phyloP scores from a whole-genome alignment of 106 monocot species.

The Platanthera guangdongensis region DNA sequence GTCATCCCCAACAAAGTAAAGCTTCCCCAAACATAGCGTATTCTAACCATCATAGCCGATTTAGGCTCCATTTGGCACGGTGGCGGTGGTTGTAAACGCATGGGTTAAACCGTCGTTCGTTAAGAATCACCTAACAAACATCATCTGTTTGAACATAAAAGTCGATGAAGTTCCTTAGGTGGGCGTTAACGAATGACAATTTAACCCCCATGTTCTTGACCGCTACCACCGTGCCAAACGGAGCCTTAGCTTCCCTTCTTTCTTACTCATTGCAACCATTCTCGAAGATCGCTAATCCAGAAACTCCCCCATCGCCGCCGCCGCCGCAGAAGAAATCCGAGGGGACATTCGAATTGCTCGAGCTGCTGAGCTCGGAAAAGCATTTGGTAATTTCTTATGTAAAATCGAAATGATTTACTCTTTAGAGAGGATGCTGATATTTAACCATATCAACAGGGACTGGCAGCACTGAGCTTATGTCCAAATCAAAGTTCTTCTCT shows the following conservation, averaged over 20 bases:
- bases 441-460: not conserved
- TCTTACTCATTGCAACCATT: not conserved
- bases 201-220: no score
- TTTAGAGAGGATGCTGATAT: no score
- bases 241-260: not conserved
- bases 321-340: conserved; percentile 6
- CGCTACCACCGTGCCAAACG: no score
- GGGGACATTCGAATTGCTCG: conserved; percentile 1
- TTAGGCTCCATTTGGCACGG: not conserved
- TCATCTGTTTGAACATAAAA: no score
- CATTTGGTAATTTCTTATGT: conserved; percentile 11
- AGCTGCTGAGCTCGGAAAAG: not conserved
- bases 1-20: conserved; percentile 25
- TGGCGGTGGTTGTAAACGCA: no score
- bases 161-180: no score
- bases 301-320: conserved; percentile 5
- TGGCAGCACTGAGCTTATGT: not conserved
- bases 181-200: no score
- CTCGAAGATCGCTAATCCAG: not conserved
- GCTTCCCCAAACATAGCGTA: not conserved
- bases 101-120: no score
- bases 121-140: no score
- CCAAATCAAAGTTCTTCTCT: not conserved
- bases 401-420: no score
- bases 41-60: not conserved